Evolutionary conservation across 352 stramenopile genomes (phyloP).

Genomic region (Phytophthora sp.): DNA sequence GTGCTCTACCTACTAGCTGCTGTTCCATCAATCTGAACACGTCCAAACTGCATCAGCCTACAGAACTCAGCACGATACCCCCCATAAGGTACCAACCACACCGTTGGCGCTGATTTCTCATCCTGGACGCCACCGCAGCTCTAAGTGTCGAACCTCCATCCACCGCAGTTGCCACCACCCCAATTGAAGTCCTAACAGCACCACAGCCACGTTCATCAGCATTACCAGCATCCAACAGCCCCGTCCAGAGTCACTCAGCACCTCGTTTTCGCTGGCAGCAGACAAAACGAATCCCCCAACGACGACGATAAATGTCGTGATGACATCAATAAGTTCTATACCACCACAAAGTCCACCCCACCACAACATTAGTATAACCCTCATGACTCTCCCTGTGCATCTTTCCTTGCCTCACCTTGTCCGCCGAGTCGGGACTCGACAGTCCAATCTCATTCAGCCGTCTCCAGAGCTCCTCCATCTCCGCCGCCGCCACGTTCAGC

Average conservation of each 20-base stretch:
- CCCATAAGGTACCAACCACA: not conserved
- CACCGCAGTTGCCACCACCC: conserved; percentile 67
- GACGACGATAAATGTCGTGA: conserved; percentile 83
- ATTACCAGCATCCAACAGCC: not conserved
- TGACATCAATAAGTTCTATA: conserved; percentile 75
- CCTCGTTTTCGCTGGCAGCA: conserved; percentile 75
- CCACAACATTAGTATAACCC: not conserved
- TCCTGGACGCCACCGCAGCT: conserved; percentile 79
- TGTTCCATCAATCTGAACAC: conserved; percentile 81
- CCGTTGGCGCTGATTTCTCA: conserved; percentile 82
- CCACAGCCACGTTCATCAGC: not conserved
- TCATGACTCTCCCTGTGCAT: too few relatives aligned
- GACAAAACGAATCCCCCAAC: conserved; percentile 84
- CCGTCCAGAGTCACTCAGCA: conserved; percentile 4
- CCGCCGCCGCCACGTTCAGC: conserved; percentile 67
- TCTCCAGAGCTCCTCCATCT: conserved; percentile 88
- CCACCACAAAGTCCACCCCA: conserved; percentile 6
- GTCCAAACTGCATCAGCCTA: conserved; percentile 6
- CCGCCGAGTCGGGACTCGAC: conserved; percentile 50
- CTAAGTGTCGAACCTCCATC: conserved; percentile 80
- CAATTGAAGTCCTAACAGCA: conserved; percentile 46
- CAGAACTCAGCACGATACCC: not conserved
- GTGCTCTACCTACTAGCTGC: conserved; percentile 58
- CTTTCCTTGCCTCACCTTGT: conserved; percentile 50
- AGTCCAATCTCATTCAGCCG: conserved; percentile 81